Evolutionary conservation across 2,329 filamentous ascomycete genomes (phyloP), one percentile per base, ranked within the genome.

Genomic region (Cercospora brassicicola): DNA sequence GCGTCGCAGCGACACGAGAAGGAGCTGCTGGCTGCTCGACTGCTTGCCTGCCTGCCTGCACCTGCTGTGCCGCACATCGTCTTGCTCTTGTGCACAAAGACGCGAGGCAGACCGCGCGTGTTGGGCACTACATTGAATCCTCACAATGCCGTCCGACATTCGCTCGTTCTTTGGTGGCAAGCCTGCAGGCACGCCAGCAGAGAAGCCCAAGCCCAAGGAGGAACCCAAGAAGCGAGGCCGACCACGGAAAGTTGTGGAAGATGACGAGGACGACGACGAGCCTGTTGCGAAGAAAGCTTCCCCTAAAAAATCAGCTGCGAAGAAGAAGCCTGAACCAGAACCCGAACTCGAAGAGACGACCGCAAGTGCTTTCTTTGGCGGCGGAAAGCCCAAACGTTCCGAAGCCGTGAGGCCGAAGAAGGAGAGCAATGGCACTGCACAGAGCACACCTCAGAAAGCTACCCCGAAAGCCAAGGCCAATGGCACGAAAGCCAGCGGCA

Each of bases 161-260:
- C 87, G 94, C 77, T 93, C 86, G 74, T 98, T 97, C 81, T 97
- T 98, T 83, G 89, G 90, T 65, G 88, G 91, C 69, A 93, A 93
- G 79, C 87, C 88, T 62, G 85, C 86, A 71, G 82, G 85, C 80
- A 84, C 59, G 84, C 86, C 68, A 80, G 80, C 71, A 75, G 68
- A 69, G 62, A 71, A 71, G 59, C 70, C 71, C 53, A 70, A 69
- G 59, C 42, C 72, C 26, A 71, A 74, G 67, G 69, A 76, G 76
- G 83, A 83, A 64, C 64, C 75, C 76, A 84, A 77, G 67, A 84
- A 84, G 73, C 82, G 82, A 42, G 78, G 82, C 79, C 79, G 83
- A 79, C 79, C 74, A 42, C 73, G 91, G 66, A 93, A 91, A 75
- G 86, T 96, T 39, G 82, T 95, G 57, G 88, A 93, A 69, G 93